These are phyloP conservation scores for Lichtheimia corymbifera DNA, from an alignment of 371 early-diverging fungal genomes.

Conservation along the genomic window DNA sequence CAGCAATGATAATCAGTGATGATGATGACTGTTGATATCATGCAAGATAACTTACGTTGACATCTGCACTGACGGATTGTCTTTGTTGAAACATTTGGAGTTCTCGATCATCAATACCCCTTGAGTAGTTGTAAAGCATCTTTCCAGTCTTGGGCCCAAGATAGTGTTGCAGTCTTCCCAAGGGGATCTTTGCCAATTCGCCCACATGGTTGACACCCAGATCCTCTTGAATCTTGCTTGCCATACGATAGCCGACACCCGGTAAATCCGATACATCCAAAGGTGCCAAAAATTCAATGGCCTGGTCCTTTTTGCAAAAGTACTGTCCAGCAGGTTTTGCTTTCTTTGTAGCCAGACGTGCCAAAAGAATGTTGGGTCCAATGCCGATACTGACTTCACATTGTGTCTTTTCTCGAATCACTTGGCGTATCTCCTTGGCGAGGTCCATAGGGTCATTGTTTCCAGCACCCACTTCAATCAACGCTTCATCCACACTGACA, in stretches of 20 bases:
- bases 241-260: constrained; percentile 49
- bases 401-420: constrained; percentile 57
- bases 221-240: constrained; percentile 36
- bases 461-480: constrained; percentile 70
- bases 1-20: background rate
- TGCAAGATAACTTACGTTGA: constrained; percentile 37
- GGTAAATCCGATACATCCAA: constrained; percentile 43
- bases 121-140: constrained; percentile 60
- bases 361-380: constrained; percentile 73
- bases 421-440: constrained; percentile 27
- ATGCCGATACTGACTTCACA: constrained; percentile 80
- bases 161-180: constrained; percentile 51
- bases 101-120: constrained; percentile 78
- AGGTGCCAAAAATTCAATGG: constrained; percentile 39
- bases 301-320: constrained; percentile 36
- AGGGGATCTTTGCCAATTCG: constrained; percentile 49
- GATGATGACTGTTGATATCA: background rate
- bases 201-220: constrained; percentile 50
- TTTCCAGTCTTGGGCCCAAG: constrained; percentile 76
- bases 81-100: constrained; percentile 64
- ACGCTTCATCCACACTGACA: constrained; percentile 80
- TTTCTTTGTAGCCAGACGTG: constrained; percentile 72
- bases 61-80: constrained; percentile 79
- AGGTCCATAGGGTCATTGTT: constrained; percentile 5
- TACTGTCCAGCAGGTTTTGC: constrained; percentile 84